Conservation (phyloP, 1,284 basidiomycete species). For the Pterula multifida region DNA sequence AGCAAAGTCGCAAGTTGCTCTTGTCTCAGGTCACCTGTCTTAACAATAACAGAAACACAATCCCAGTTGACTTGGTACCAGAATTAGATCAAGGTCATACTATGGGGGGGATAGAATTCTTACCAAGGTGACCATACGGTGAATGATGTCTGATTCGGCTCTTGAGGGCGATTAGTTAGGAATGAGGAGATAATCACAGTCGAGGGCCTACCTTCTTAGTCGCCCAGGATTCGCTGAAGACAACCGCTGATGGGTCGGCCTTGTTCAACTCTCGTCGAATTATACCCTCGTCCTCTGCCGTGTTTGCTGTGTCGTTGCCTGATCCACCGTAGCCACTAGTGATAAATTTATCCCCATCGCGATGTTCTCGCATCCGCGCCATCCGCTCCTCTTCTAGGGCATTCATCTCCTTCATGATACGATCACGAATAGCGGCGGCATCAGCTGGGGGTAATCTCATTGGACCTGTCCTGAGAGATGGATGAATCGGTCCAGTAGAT, state of each 20-base stretch:
- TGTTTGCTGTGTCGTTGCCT: slow-evolving; percentile 35
- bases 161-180: slow-evolving; percentile 20
- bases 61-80: slow-evolving; percentile 51
- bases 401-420: slow-evolving; percentile 99
- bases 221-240: slow-evolving; percentile 94
- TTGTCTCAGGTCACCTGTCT: slow-evolving; percentile 95
- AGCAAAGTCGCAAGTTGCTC: slow-evolving; percentile 96
- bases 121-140: slow-evolving; percentile 91
- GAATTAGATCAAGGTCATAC: slow-evolving; percentile 4
- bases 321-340: slow-evolving; percentile 11
- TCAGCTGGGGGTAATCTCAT: slow-evolving; percentile 68
- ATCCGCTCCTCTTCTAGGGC: slow-evolving; percentile 94
- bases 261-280: slow-evolving; percentile 92
- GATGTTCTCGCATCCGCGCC: slow-evolving; percentile 78
- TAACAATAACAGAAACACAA: slow-evolving; percentile 95
- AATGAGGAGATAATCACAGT: slow-evolving; percentile 2
- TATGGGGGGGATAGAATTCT: slow-evolving; percentile 14
- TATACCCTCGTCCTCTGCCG: slow-evolving; percentile 82
- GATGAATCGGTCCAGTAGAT: slow-evolving; percentile 17
- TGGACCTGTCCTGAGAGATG: slow-evolving; percentile 12
- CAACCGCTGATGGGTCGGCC: slow-evolving; percentile 89
- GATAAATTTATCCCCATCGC: slow-evolving; percentile 28
- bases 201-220: slow-evolving; percentile 67
- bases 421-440: slow-evolving; percentile 82
- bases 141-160: slow-evolving; percentile 85